Percentiles rank a stretch among this genome's conserved stretches.
These are phyloP conservation scores for Lachnellula hyalina DNA, from an alignment of 2,329 filamentous ascomycete genomes.

Conservation along the genomic window DNA sequence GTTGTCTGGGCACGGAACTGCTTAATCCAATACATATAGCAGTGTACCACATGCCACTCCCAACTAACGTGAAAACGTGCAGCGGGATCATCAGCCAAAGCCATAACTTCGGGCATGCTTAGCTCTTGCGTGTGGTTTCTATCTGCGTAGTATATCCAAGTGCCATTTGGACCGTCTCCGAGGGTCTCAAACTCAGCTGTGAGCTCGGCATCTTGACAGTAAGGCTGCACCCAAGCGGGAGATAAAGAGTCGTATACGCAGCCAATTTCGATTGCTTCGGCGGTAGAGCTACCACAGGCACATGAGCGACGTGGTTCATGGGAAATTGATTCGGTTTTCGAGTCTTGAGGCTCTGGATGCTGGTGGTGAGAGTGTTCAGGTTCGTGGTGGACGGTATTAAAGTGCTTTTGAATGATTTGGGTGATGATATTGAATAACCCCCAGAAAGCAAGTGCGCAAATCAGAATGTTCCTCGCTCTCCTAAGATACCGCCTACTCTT, in stretches of 20 bases:
- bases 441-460: neutral
- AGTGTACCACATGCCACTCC: slow-evolving; percentile 32
- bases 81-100: slow-evolving; percentile 18
- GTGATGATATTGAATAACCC: neutral
- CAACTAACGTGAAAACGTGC: slow-evolving; percentile 18
- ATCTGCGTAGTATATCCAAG: slow-evolving; percentile 33
- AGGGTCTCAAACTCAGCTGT: slow-evolving; percentile 31
- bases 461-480: neutral
- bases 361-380: neutral
- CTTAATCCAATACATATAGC: slow-evolving; percentile 34
- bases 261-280: slow-evolving; percentile 24
- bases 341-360: neutral
- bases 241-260: slow-evolving; percentile 35
- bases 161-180: slow-evolving; percentile 28
- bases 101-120: slow-evolving; percentile 11
- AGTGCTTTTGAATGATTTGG: neutral
- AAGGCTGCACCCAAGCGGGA: slow-evolving; percentile 32
- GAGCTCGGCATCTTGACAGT: slow-evolving; percentile 33
- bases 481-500: neutral
- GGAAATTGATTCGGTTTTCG: neutral
- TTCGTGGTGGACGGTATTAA: neutral
- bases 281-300: slow-evolving; percentile 30
- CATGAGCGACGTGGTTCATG: slow-evolving; percentile 13
- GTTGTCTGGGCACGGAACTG: slow-evolving; percentile 10
- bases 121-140: slow-evolving; percentile 19